Percentiles rank a stretch among this genome's conserved stretches.
These are phyloP conservation scores for Blastocystis sp. DNA, from an alignment of 352 stramenopile species.

Conservation along the genomic window DNA sequence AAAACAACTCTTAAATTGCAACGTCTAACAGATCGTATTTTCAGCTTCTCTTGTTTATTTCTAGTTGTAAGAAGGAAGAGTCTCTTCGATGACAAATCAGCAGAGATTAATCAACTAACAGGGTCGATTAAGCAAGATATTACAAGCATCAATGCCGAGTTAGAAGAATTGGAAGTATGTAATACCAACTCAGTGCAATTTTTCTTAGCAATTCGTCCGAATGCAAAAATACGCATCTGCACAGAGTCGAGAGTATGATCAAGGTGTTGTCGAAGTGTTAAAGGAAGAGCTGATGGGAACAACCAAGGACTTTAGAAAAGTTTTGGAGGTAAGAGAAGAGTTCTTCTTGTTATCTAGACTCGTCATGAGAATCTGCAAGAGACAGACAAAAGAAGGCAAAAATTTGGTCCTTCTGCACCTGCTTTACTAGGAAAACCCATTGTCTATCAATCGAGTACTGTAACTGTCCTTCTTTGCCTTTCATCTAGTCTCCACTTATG, in stretches of 20 bases:
- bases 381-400: conserved; percentile 28
- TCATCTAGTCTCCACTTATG: neutral
- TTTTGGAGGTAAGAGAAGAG: neutral
- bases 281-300: conserved; percentile 58
- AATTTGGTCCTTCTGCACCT: neutral
- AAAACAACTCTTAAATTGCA: conserved; percentile 53
- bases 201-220: conserved; percentile 10
- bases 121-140: conserved; percentile 51
- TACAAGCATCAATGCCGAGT: conserved; percentile 26
- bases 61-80: conserved; percentile 58
- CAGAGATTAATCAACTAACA: conserved; percentile 51
- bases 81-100: conserved; percentile 52
- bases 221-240: conserved; percentile 40
- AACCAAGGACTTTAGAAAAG: conserved; percentile 55
- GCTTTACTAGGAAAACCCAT: conserved; percentile 31
- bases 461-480: neutral
- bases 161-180: conserved; percentile 59
- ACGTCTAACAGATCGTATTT: conserved; percentile 23
- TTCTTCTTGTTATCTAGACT: neutral
- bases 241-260: conserved; percentile 45
- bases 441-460: conserved; percentile 18
- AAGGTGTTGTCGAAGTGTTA: conserved; percentile 49
- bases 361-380: conserved; percentile 49
- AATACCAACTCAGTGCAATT: neutral
- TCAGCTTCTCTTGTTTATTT: neutral